phyloP scores from a whole-genome alignment of 1,284 basidiomycete genomes.

The Microbotryomycetes sp. region DNA sequence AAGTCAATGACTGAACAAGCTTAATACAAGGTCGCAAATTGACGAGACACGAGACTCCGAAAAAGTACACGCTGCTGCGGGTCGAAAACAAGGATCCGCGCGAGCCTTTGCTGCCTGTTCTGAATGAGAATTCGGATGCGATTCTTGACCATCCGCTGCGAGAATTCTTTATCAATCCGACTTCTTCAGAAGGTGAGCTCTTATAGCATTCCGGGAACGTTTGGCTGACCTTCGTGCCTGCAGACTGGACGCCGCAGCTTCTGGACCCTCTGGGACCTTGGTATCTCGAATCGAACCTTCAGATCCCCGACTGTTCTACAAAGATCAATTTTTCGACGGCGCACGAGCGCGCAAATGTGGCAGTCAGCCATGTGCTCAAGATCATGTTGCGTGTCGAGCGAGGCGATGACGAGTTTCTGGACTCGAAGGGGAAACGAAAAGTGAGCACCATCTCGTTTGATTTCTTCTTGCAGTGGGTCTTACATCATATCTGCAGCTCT shows the following conservation, averaged over 20 bases:
- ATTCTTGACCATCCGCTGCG: constrained; percentile 29
- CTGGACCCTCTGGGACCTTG: constrained; percentile 51
- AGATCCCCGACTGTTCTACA: constrained; percentile 45
- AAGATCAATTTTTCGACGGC: constrained; percentile 71
- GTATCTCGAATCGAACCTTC: constrained; percentile 46
- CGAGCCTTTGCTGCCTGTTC: constrained; percentile 59
- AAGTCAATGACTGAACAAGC: too few species aligned
- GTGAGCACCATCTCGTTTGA: constrained; percentile 19
- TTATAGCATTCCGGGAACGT: fast-evolving
- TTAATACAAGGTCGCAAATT: constrained; percentile 45
- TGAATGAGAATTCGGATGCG: constrained; percentile 44
- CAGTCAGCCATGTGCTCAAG: constrained; percentile 71
- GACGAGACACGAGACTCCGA: constrained; percentile 66
- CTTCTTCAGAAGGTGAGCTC: constrained; percentile 27
- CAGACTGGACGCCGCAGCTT: constrained; percentile 43
- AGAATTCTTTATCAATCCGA: constrained; percentile 35
- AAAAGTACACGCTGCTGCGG: constrained; percentile 59
- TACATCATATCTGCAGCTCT: constrained; percentile 36
- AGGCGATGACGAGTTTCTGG: constrained; percentile 59
- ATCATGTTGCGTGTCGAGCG: constrained; percentile 76
- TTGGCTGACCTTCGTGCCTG: background rate
- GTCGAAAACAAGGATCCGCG: constrained; percentile 54
- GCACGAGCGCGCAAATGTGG: constrained; percentile 71
- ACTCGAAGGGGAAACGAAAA: constrained; percentile 64
- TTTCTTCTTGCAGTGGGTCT: background rate